phyloP scores from a whole-genome alignment of 2,329 filamentous ascomycete species.

The Aulographum hederae region DNA sequence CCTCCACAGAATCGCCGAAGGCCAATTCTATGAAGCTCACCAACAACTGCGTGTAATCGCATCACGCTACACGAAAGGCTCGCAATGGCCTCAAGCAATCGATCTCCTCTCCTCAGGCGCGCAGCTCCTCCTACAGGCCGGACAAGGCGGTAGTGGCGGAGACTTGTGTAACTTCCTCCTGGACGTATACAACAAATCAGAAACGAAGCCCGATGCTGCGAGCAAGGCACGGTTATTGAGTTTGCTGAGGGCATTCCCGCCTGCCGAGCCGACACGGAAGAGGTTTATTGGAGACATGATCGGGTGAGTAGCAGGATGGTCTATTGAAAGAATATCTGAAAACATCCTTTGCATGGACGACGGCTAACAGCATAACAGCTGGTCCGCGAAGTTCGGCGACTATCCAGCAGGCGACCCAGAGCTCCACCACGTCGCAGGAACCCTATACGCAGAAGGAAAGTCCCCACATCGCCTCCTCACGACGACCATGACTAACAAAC shows the following conservation, averaged over 20 bases:
- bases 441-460: conserved; percentile 62
- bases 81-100: conserved; percentile 69
- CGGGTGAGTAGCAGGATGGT: conserved; percentile 33
- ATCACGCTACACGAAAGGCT: conserved; percentile 76
- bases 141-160: conserved; percentile 84
- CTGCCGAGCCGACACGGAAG: conserved; percentile 78
- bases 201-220: conserved; percentile 55
- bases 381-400: conserved; percentile 73
- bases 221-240: conserved; percentile 59
- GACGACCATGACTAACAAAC: conserved; percentile 1
- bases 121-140: conserved; percentile 69
- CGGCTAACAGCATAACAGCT: conserved; percentile 26
- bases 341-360: conserved; percentile 1
- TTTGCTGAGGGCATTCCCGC: conserved; percentile 61
- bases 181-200: conserved; percentile 79
- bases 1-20: conserved; percentile 55
- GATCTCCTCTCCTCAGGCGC: conserved; percentile 76
- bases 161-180: conserved; percentile 76
- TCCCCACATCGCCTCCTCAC: conserved; percentile 1
- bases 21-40: conserved; percentile 94
- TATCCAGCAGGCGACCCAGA: conserved; percentile 87
- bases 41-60: conserved; percentile 95
- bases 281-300: conserved; percentile 79
- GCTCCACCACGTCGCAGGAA: conserved; percentile 79
- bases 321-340: conserved; percentile 3